These are phyloP conservation scores for Grigorovia yakushimaensis DNA, from an alignment of 805 yeast species.

Conservation along the genomic window DNA sequence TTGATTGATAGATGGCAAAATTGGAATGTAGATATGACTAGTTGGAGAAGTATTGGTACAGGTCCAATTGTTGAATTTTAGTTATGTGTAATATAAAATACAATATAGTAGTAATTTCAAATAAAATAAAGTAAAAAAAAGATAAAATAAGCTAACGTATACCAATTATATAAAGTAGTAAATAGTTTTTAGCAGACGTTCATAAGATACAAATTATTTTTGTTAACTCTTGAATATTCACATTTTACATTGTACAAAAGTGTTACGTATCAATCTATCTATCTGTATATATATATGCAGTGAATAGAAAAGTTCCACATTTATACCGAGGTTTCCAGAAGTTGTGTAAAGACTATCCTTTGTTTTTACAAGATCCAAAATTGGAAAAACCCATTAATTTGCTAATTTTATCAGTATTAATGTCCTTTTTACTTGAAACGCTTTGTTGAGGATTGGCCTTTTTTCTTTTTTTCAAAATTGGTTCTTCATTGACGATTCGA, in stretches of 20 bases:
- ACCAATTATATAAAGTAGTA: too few species aligned
- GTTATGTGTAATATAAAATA: neutral
- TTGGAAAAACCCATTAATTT: conserved; percentile 51
- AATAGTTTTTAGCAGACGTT: too few species aligned
- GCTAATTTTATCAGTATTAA: conserved; percentile 19
- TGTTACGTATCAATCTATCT: too few species aligned
- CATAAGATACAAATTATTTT: too few species aligned
- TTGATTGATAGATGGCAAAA: conserved; percentile 66
- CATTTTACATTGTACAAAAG: too few species aligned
- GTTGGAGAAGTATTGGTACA: conserved; percentile 64
- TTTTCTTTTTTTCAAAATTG: conserved; percentile 30
- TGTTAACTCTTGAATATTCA: too few species aligned
- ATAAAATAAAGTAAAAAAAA: neutral
- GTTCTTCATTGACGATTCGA: conserved; percentile 22
- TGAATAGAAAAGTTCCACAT: too few species aligned
- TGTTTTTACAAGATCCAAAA: conserved; percentile 42
- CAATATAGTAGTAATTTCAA: neutral
- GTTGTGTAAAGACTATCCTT: neutral
- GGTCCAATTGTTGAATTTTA: conserved; percentile 50
- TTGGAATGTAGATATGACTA: conserved; percentile 81
- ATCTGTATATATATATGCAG: too few species aligned
- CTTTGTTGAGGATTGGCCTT: neutral
- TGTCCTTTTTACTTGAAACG: too few species aligned
- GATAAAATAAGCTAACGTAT: neutral
- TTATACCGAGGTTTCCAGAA: too few species aligned